These are phyloP conservation scores for Didymella pinodella DNA, from an alignment of 2,329 filamentous ascomycete species.

Conservation along the genomic window DNA sequence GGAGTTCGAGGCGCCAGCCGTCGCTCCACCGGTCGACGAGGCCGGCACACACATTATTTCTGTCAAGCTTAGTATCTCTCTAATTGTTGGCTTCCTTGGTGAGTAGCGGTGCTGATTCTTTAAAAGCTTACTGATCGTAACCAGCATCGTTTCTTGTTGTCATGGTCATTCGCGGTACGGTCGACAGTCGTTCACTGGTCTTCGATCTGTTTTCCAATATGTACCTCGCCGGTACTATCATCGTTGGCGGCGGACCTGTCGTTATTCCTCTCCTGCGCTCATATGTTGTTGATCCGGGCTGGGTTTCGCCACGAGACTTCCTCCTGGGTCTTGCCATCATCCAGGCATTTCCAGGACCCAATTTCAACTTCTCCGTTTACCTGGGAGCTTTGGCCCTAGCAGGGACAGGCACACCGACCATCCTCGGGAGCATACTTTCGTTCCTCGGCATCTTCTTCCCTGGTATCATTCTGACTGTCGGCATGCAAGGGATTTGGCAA, in stretches of 20 bases:
- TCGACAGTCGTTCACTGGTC: slow-evolving; percentile 55
- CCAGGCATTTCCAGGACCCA: slow-evolving; percentile 72
- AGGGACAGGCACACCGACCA: slow-evolving; percentile 35
- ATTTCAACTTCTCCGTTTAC: slow-evolving; percentile 62
- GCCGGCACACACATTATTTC: slow-evolving; percentile 47
- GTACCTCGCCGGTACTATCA: slow-evolving; percentile 73
- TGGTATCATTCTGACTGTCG: slow-evolving; percentile 50
- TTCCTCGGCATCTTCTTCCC: slow-evolving; percentile 55
- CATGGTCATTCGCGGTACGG: slow-evolving; percentile 58
- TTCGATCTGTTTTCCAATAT: slow-evolving; percentile 74
- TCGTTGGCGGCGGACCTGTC: slow-evolving; percentile 57
- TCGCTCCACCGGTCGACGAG: slow-evolving; percentile 27
- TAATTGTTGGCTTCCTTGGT: slow-evolving; percentile 61
- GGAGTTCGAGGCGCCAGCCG: slow-evolving; percentile 4
- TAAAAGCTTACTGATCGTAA: slow-evolving; percentile 6
- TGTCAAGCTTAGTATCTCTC: slow-evolving; percentile 47
- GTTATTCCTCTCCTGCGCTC: slow-evolving; percentile 55
- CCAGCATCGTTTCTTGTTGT: slow-evolving; percentile 63
- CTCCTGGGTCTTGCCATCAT: slow-evolving; percentile 75
- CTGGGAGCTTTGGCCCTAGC: slow-evolving; percentile 51
- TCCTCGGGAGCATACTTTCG: slow-evolving; percentile 49
- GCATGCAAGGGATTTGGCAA: slow-evolving; percentile 51
- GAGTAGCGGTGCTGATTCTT: slow-evolving; percentile 18
- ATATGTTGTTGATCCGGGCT: slow-evolving; percentile 69
- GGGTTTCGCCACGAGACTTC: slow-evolving; percentile 75